phyloP scores from a whole-genome alignment of 2,329 filamentous ascomycete genomes.

The Colletotrichum siamense region DNA sequence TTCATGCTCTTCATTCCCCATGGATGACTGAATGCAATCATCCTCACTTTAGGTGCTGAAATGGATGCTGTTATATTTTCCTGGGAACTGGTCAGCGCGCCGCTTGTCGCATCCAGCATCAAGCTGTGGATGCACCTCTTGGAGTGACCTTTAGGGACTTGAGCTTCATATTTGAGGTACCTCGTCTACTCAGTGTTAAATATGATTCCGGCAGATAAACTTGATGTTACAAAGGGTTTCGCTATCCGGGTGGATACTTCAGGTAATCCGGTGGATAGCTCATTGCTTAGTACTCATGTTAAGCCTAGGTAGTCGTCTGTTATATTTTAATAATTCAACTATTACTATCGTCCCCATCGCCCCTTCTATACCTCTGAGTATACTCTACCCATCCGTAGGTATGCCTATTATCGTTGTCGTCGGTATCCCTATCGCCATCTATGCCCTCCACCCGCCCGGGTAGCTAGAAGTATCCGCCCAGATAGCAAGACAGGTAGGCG shows the following conservation, averaged over 20 bases:
- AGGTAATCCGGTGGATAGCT: too few species aligned
- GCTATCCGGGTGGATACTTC: too few species aligned
- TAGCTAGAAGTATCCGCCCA: too few species aligned
- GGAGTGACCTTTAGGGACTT: not conserved
- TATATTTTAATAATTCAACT: too few species aligned
- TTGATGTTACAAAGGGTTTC: too few species aligned
- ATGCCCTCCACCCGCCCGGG: accelerated
- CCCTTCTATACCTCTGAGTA: accelerated
- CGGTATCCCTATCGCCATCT: too few species aligned
- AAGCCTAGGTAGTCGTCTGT: too few species aligned
- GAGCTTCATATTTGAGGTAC: not conserved
- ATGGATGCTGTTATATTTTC: accelerated
- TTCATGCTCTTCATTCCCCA: not conserved
- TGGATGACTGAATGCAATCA: not conserved
- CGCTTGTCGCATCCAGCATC: not conserved
- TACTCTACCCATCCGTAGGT: accelerated
- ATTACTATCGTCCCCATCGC: too few species aligned
- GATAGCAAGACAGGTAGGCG: too few species aligned
- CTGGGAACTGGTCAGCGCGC: accelerated
- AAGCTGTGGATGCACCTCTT: not conserved
- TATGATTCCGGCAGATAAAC: not conserved
- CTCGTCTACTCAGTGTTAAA: not conserved
- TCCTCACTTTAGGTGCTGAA: not conserved
- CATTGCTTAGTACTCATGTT: accelerated
- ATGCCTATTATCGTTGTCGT: too few species aligned